Conservation (phyloP, 306 rosid genomes). For the Corylus americana region DNA sequence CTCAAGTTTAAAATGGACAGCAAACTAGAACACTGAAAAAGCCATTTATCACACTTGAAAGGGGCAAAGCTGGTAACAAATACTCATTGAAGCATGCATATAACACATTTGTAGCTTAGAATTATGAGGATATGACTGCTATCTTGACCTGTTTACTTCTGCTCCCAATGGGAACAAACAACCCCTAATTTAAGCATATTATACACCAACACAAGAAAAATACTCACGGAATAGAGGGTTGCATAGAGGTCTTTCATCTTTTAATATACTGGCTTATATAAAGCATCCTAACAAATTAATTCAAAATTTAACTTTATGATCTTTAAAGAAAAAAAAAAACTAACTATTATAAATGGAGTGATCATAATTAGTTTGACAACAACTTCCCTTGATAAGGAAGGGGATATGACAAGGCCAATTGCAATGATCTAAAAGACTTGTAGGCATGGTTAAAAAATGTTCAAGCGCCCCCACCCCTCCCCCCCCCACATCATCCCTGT, state of each 20-base stretch:
- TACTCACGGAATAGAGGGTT: background rate
- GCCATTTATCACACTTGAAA: background rate
- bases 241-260: background rate
- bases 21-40: background rate
- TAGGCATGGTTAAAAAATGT: background rate
- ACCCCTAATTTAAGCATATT: background rate
- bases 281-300: too few relatives aligned
- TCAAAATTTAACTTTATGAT: too few relatives aligned
- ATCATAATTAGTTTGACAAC: background rate
- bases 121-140: background rate
- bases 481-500: background rate
- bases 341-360: background rate
- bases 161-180: background rate
- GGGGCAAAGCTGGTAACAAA: background rate
- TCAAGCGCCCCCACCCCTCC: background rate
- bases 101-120: background rate
- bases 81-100: background rate
- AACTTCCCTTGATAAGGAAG: background rate
- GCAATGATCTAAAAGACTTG: background rate
- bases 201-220: background rate
- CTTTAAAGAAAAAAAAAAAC: background rate
- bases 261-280: too few relatives aligned
- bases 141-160: background rate
- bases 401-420: background rate
- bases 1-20: background rate